These are phyloP conservation scores for Penicillium macrosclerotiorum DNA, from an alignment of 495 filamentous ascomycete species.

Conservation along the genomic window DNA sequence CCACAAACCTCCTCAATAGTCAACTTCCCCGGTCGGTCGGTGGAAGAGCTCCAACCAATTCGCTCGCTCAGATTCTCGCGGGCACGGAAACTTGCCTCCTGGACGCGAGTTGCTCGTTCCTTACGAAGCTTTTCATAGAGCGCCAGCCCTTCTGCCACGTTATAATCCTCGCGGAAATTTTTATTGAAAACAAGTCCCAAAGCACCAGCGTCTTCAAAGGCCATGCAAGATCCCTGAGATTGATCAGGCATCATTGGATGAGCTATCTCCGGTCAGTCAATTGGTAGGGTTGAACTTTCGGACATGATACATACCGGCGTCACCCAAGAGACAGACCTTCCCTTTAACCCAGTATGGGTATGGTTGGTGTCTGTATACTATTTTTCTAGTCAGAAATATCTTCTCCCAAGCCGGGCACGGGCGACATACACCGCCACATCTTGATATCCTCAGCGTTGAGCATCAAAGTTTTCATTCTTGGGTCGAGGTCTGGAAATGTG, in stretches of 20 bases:
- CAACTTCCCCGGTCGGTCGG: conserved; percentile 24
- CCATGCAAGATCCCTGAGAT: conserved; percentile 36
- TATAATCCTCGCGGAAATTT: conserved; percentile 23
- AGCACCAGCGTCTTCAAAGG: conserved; percentile 40
- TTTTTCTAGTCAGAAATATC: neutral
- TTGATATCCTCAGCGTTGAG: conserved; percentile 29
- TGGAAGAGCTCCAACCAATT: conserved; percentile 25
- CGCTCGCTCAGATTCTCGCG: conserved; percentile 29
- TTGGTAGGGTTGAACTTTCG: neutral
- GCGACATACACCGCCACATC: conserved; percentile 27
- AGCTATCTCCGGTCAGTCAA: conserved; percentile 16
- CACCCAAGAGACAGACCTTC: conserved; percentile 27
- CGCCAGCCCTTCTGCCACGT: conserved; percentile 23
- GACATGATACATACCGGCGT: conserved; percentile 17
- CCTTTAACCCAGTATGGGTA: conserved; percentile 29
- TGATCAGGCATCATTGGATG: conserved; percentile 54
- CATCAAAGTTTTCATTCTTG: conserved; percentile 24
- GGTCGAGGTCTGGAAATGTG: conserved; percentile 26
- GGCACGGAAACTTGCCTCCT: conserved; percentile 34
- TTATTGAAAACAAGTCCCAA: conserved; percentile 35
- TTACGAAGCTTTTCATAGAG: conserved; percentile 43
- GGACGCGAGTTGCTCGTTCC: conserved; percentile 36
- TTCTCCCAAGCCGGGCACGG: no score
- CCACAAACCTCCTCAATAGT: conserved; percentile 34
- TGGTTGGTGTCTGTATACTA: conserved; percentile 27